Conservation (phyloP, 371 early-diverging fungal species). For the Chytridiales sp. region DNA sequence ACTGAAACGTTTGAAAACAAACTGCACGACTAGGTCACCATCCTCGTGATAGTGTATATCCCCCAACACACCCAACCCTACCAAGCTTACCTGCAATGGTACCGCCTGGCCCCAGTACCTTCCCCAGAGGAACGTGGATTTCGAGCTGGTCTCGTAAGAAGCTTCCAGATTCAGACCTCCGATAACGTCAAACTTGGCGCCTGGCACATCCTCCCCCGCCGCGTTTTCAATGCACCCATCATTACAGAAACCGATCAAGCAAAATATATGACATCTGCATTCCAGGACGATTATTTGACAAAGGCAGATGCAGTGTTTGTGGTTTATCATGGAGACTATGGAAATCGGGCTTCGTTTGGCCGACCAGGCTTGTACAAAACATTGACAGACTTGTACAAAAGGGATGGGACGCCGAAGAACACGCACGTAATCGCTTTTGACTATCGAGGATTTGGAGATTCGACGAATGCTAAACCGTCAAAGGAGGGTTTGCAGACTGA, state of each 20-base stretch:
- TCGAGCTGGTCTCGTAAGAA: constrained; percentile 12
- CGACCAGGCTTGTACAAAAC: constrained; percentile 17
- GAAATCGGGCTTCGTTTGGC: constrained; percentile 32
- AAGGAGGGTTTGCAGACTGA: too few species aligned
- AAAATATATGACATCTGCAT: too few species aligned
- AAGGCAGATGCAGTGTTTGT: constrained; percentile 15
- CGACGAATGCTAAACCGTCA: too few species aligned
- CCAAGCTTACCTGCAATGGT: constrained; percentile 25
- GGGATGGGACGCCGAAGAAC: constrained; percentile 13
- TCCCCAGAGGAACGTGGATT: too few species aligned
- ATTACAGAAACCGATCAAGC: too few species aligned
- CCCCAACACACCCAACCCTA: neutral
- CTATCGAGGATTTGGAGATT: constrained; percentile 38
- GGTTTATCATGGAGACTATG: constrained; percentile 48
- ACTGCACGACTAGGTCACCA: neutral
- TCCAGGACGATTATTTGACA: neutral
- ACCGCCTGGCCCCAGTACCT: too few species aligned
- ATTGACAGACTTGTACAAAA: neutral
- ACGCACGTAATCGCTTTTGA: constrained; percentile 27
- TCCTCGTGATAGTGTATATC: neutral
- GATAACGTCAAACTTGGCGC: constrained; percentile 16
- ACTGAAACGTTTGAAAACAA: too few species aligned
- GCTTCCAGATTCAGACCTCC: constrained; percentile 11
- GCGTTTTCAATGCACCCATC: neutral
- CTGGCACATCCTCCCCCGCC: constrained; percentile 28